Conservation (phyloP, 805 yeast genomes). For the Cyberlindnera saturnus region DNA sequence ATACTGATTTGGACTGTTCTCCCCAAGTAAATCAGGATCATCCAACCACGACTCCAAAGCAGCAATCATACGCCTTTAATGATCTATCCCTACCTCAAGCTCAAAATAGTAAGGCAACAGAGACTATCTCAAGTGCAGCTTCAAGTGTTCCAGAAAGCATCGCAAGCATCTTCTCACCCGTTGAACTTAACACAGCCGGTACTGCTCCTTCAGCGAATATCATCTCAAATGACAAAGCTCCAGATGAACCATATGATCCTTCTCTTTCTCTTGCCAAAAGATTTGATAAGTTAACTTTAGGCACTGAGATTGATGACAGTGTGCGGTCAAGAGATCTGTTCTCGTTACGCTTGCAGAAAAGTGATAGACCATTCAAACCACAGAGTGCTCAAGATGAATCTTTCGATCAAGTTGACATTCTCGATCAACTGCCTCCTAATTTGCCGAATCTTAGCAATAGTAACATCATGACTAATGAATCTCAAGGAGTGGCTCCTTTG, state of each 20-base stretch:
- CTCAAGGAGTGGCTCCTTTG: not conserved
- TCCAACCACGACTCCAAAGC: not conserved
- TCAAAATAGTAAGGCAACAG: not conserved
- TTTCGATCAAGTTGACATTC: conserved; percentile 20
- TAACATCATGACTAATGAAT: not conserved
- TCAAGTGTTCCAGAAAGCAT: not conserved
- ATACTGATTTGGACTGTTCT: conserved; percentile 3
- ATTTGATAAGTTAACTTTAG: conserved; percentile 5
- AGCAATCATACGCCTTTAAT: not conserved
- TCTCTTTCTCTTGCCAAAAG: conserved; percentile 7
- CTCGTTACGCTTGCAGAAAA: conserved; percentile 4
- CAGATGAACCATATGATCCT: conserved; percentile 2
- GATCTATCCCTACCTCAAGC: not conserved
- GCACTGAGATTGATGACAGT: not conserved
- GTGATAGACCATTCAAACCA: not conserved
- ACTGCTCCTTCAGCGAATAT: not conserved
- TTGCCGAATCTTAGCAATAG: conserved; percentile 7
- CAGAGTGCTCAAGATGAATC: conserved; percentile 10
- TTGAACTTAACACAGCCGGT: not conserved
- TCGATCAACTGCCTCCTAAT: conserved; percentile 18
- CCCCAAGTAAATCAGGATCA: not conserved
- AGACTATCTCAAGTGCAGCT: not conserved
- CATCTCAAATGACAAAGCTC: not conserved
- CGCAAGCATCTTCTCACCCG: not conserved
- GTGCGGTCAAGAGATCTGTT: not conserved